Conservation (phyloP, 345 rosid species). For the Moricandia arvensis region DNA sequence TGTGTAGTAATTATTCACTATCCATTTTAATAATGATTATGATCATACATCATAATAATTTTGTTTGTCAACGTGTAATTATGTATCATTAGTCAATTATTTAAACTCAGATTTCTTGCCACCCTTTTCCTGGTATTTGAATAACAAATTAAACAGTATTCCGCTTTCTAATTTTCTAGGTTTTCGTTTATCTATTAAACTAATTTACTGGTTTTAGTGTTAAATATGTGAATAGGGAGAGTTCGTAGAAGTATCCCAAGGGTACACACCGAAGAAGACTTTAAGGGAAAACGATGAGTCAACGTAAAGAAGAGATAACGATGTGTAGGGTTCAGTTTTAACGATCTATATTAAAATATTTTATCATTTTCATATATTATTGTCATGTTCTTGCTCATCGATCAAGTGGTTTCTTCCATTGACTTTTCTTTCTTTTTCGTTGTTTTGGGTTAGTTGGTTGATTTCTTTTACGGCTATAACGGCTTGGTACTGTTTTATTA, state of each 20-base stretch:
- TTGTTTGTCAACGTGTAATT: no score
- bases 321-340: slow-evolving; percentile 25
- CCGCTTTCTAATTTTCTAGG: neutral
- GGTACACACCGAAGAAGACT: slow-evolving; percentile 14
- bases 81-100: neutral
- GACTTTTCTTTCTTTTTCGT: slow-evolving; percentile 10
- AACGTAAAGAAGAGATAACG: slow-evolving; percentile 21
- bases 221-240: slow-evolving; percentile 13
- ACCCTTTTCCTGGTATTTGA: neutral
- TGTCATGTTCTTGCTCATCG: slow-evolving; percentile 24
- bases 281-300: slow-evolving; percentile 12
- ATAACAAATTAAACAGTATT: no score
- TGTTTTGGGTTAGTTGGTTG: neutral
- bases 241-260: slow-evolving; percentile 17
- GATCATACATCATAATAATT: no score
- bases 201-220: neutral
- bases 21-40: no score
- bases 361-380: neutral
- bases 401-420: slow-evolving; percentile 34
- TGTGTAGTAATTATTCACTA: neutral
- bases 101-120: neutral
- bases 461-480: neutral
- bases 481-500: neutral
- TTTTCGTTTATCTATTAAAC: neutral
- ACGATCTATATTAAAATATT: neutral